Evolutionary conservation across 2,329 filamentous ascomycete genomes (phyloP).

Genomic region (Colletotrichum godetiae): DNA sequence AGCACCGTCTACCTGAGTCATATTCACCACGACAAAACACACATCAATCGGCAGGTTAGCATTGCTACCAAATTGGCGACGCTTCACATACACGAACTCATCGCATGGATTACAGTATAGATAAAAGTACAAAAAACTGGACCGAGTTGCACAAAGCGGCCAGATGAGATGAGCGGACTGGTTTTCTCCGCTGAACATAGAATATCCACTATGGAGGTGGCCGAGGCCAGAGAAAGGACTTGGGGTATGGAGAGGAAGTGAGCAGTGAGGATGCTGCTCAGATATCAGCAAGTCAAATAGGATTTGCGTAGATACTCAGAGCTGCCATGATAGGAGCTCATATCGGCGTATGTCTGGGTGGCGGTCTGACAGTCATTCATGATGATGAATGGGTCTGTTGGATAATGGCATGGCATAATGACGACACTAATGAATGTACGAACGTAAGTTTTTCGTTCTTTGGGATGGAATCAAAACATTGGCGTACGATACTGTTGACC

Average conservation of each 20-base stretch:
- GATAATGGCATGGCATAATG: conserved; percentile 34
- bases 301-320: background rate
- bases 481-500: conserved; percentile 5
- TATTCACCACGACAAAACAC: background rate
- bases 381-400: conserved; percentile 18
- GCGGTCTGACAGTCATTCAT: conserved; percentile 24
- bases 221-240: background rate
- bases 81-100: conserved; percentile 1
- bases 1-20: background rate
- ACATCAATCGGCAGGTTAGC: background rate
- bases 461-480: conserved; percentile 5
- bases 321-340: conserved; percentile 5
- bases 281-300: background rate
- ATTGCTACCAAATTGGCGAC: background rate
- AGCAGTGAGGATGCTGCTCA: background rate
- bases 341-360: conserved; percentile 32
- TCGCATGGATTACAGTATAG: conserved; percentile 23
- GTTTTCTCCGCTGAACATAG: conserved; percentile 21
- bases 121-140: conserved; percentile 25
- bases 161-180: conserved; percentile 19
- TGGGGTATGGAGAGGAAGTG: background rate
- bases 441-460: conserved; percentile 30
- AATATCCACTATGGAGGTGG: background rate
- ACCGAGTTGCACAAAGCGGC: conserved; percentile 20
- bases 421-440: conserved; percentile 37